These are phyloP conservation scores for Arachis monticola DNA, from an alignment of 331 rosid species.

Conservation along the genomic window DNA sequence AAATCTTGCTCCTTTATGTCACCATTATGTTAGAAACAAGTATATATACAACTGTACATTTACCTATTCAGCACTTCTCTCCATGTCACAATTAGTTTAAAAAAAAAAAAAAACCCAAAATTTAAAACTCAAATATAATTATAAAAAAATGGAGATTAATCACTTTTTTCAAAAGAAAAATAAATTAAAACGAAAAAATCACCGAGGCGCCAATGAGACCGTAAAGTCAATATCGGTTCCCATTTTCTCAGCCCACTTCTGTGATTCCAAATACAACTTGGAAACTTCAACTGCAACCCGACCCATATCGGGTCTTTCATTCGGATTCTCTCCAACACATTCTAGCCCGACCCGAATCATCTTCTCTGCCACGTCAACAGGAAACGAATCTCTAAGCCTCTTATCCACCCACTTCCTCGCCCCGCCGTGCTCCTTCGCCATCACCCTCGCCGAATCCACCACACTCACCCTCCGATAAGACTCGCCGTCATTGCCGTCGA, in stretches of 20 bases:
- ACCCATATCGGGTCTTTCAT: constrained; percentile 74
- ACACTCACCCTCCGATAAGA: constrained; percentile 65
- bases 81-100: no score
- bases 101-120: not conserved
- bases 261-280: constrained; percentile 73
- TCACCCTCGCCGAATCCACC: constrained; percentile 73
- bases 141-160: not conserved
- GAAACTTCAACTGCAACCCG: constrained; percentile 65
- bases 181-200: not conserved
- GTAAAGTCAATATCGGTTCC: constrained; percentile 60
- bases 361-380: constrained; percentile 75
- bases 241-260: constrained; percentile 68
- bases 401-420: constrained; percentile 81
- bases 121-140: no score
- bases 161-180: no score
- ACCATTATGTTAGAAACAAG: not conserved
- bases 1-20: not conserved
- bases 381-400: constrained; percentile 82
- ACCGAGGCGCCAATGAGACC: constrained; percentile 72
- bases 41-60: constrained; percentile 1
- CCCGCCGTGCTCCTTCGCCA: constrained; percentile 42
- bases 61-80: not conserved
- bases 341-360: constrained; percentile 71
- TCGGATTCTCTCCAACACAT: constrained; percentile 67
- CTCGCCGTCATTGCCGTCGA: constrained; percentile 47